Evolutionary conservation across 345 rosid species (phyloP), one percentile per base, ranked within the genome.

Genomic region (Sonneratia caseolaris): DNA sequence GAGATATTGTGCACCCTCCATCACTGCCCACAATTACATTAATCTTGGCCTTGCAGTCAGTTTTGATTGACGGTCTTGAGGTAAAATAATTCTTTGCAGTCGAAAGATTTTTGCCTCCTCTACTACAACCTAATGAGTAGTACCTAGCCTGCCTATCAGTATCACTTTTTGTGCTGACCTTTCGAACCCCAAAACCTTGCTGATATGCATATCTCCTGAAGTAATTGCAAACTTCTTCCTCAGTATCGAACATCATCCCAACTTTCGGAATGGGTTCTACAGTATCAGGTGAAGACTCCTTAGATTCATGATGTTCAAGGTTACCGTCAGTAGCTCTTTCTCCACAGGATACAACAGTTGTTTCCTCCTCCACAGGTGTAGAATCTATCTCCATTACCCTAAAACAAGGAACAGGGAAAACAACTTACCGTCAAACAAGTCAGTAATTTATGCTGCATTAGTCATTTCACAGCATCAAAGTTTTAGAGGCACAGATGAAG

Each of bases 121-220:
- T 47, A 43, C 49, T 64, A 64, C 80, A 77, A 1, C 70, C 73
- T 21, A 73, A 22, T 2, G 76, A 66, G 64, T 53, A 76, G 71
- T 68, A 76, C 15, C 48, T 76, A 0, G n/a, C 24, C 36, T 64
- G 71, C 72, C 79, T 69, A 0, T 68, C 79, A 59, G 61, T 64
- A 16, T 69, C 64, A 68, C 43, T 11, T 48, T 66, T 69, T n/a
- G 76, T 49, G 67, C 79, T 76, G 21, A 73, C 65, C 68, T 70
- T 72, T 45, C 68, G 73, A 22, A 68, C 32, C 73, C 72, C 72
- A 69, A 76, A 76, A 36, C 79, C 79, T 62, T 48, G 18, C 4
- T 56, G 24, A 37, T 62, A 69, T 45, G 76, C 73, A 45, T 76
- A 72, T 24, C 15, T 69, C 1, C 1, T 62, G 66, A 68, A n/a